These are phyloP conservation scores for baker's yeast (Saccharomyces cerevisiae) DNA, from an alignment of 805 yeast genomes.

Conservation along the genomic window DNA sequence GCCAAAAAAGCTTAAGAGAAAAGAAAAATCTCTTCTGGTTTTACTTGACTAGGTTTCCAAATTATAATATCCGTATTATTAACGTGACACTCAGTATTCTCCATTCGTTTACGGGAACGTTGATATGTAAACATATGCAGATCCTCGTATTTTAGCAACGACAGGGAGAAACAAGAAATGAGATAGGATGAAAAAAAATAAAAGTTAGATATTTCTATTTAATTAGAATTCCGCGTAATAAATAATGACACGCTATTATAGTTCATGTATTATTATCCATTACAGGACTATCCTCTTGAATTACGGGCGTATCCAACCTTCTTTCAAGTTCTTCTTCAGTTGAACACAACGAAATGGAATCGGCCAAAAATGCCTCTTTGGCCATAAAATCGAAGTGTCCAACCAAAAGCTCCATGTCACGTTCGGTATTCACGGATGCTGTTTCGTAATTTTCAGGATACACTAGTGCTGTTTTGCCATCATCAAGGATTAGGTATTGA, in stretches of 20 bases:
- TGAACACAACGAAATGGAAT: slow-evolving; percentile 16
- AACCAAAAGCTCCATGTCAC: slow-evolving; percentile 36
- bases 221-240: not conserved
- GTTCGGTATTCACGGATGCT: slow-evolving; percentile 35
- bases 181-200: not conserved
- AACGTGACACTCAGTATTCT: not conserved
- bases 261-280: not conserved
- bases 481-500: slow-evolving; percentile 9
- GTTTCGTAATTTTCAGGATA: slow-evolving; percentile 31
- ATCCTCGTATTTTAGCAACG: not conserved
- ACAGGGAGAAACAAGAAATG: not conserved
- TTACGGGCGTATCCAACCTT: slow-evolving; percentile 5
- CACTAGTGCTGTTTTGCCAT: slow-evolving; percentile 10
- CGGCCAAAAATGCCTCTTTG: slow-evolving; percentile 21
- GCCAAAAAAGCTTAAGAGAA: not conserved
- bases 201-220: not conserved
- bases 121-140: not conserved
- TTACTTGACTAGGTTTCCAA: not conserved
- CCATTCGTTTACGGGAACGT: not conserved
- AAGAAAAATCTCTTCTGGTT: not conserved
- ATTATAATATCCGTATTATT: not conserved
- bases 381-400: slow-evolving; percentile 25
- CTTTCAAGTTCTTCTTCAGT: slow-evolving; percentile 9
- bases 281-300: not conserved
- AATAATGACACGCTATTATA: not conserved